A percentile compares a stretch with the other conserved stretches of the same genome.
Conservation (phyloP, 257 asterid genomes). For the Solanum microdontum region DNA sequence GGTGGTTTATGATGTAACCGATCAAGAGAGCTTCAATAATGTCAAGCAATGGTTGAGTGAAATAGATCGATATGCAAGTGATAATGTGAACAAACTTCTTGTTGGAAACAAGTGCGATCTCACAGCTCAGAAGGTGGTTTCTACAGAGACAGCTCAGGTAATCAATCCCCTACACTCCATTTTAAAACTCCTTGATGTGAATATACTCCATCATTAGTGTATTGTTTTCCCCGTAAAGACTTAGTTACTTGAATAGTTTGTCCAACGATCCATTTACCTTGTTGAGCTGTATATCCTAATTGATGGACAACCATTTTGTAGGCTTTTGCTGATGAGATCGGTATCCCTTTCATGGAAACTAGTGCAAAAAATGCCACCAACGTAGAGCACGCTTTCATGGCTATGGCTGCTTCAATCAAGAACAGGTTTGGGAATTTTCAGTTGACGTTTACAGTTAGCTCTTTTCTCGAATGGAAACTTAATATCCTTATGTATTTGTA, state of each 20-base stretch:
- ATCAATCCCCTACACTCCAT: background rate
- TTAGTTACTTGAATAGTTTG: background rate
- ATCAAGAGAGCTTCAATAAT: constrained; percentile 82
- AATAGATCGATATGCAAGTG: constrained; percentile 87
- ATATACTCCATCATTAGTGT: background rate
- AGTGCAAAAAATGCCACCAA: constrained; percentile 31
- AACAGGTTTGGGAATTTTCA: constrained; percentile 14
- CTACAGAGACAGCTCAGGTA: constrained; percentile 76
- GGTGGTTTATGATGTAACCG: constrained; percentile 93
- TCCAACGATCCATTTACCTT: background rate
- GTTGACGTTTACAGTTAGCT: background rate
- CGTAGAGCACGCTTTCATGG: constrained; percentile 42
- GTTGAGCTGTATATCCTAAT: background rate
- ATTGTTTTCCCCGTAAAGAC: background rate
- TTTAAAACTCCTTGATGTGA: background rate
- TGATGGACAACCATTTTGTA: background rate
- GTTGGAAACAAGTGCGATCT: constrained; percentile 87
- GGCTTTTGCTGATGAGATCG: constrained; percentile 44
- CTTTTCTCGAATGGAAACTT: background rate
- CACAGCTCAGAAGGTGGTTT: constrained; percentile 67
- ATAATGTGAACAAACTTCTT: constrained; percentile 82
- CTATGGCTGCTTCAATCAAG: constrained; percentile 37
- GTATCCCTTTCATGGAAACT: constrained; percentile 40
- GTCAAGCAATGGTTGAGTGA: constrained; percentile 85
- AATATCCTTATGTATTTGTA: constrained; percentile 4